phyloP scores from a whole-genome alignment of 805 yeast genomes.

The Scheffersomyces amazonensis region DNA sequence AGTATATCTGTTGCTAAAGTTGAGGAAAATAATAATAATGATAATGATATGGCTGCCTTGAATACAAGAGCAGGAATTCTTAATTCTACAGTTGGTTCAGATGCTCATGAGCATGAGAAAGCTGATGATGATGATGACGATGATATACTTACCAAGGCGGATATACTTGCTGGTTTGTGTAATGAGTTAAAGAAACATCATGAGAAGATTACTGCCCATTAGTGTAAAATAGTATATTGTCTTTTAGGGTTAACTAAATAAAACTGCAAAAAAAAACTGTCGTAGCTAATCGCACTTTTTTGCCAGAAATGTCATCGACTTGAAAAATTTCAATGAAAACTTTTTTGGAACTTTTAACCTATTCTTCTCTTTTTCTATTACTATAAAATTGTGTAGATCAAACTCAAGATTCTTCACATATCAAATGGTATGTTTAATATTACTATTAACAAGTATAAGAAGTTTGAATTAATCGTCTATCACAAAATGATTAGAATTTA shows the following conservation, averaged over 20 bases:
- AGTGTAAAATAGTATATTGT: neutral
- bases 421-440: neutral
- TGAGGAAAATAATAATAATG: neutral
- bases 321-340: neutral
- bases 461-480: neutral
- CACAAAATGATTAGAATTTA: constrained; percentile 21
- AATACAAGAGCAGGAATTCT: constrained; percentile 4
- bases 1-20: neutral
- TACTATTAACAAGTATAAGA: neutral
- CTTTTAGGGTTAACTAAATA: neutral
- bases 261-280: too few species aligned
- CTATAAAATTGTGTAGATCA: too few species aligned
- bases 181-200: neutral
- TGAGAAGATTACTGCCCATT: neutral
- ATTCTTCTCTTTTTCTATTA: too few species aligned
- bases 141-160: constrained; percentile 1
- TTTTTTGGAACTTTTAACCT: neutral
- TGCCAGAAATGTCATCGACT: neutral
- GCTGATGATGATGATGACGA: constrained; percentile 1
- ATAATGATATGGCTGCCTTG: constrained; percentile 2
- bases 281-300: neutral
- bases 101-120: constrained; percentile 3
- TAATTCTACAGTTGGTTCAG: constrained; percentile 2
- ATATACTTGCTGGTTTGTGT: constrained; percentile 3
- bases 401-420: too few species aligned